Evolutionary conservation across 2,329 filamentous ascomycete genomes (phyloP).

Genomic region (Paecilomyces variotii): DNA sequence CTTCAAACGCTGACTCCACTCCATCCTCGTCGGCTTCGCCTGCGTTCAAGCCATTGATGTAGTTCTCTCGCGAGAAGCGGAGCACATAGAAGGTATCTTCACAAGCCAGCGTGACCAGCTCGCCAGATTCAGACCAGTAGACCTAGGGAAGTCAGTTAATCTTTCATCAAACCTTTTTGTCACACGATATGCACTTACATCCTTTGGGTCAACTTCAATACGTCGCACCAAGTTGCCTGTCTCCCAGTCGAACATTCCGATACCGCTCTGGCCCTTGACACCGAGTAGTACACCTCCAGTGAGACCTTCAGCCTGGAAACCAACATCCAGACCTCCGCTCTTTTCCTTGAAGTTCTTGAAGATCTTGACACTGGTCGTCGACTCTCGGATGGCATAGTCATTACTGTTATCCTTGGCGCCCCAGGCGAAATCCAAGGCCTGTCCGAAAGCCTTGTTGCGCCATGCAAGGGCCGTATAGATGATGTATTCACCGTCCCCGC

Average conservation of each 20-base stretch:
- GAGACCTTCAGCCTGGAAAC: constrained; percentile 88
- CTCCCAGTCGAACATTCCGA: constrained; percentile 96
- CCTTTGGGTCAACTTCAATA: constrained; percentile 70
- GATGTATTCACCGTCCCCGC: constrained; percentile 96
- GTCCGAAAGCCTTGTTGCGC: constrained; percentile 95
- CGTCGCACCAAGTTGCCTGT: constrained; percentile 80
- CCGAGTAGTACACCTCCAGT: constrained; percentile 83
- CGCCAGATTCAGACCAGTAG: constrained; percentile 96
- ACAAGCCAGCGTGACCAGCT: constrained; percentile 85
- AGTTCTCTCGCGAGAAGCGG: constrained; percentile 82
- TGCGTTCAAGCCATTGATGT: constrained; percentile 71
- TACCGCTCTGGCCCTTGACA: constrained; percentile 88
- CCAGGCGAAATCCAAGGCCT: constrained; percentile 94
- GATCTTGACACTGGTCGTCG: constrained; percentile 85
- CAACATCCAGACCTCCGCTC: constrained; percentile 78
- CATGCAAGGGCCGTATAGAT: constrained; percentile 96
- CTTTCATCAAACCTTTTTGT: neutral
- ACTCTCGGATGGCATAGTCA: constrained; percentile 95
- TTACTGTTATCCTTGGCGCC: constrained; percentile 96
- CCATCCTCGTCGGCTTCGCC: constrained; percentile 83
- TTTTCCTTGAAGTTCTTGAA: constrained; percentile 98
- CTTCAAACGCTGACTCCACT: constrained; percentile 90
- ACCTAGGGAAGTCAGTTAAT: constrained; percentile 45
- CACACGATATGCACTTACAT: constrained; percentile 33
- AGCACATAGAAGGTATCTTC: constrained; percentile 94